A percentile compares a stretch with the other conserved stretches of the same genome.
Conservation (phyloP, 1,284 basidiomycete species). For the Ganoderma boninense region DNA sequence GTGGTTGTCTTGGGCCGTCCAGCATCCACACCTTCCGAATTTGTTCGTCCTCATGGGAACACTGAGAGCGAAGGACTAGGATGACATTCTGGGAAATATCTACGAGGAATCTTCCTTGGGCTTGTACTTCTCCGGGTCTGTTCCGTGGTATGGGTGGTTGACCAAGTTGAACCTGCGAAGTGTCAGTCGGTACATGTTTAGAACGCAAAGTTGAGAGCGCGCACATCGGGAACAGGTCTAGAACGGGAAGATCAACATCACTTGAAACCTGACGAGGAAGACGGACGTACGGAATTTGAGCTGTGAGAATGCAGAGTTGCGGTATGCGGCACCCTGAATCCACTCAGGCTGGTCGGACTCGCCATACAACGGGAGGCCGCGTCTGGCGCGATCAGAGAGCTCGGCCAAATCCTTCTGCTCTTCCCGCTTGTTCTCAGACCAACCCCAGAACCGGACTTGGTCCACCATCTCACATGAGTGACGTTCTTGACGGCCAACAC, state of each 20-base stretch:
- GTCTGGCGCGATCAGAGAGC: conserved; percentile 71
- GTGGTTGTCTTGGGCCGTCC: background rate
- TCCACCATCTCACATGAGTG: conserved; percentile 1
- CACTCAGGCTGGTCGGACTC: conserved; percentile 84
- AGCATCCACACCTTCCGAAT: background rate
- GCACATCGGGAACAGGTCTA: conserved; percentile 77
- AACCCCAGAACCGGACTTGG: conserved; percentile 96
- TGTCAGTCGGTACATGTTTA: conserved; percentile 19
- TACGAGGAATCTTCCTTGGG: conserved; percentile 37
- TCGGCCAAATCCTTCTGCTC: conserved; percentile 80
- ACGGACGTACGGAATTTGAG: conserved; percentile 85
- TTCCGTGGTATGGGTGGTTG: conserved; percentile 89
- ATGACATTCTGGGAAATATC: conserved; percentile 22
- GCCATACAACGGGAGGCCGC: conserved; percentile 88
- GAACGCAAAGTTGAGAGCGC: conserved; percentile 26
- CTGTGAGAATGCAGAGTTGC: conserved; percentile 94
- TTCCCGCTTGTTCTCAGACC: conserved; percentile 91
- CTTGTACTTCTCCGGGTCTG: conserved; percentile 84
- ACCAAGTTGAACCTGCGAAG: conserved; percentile 87
- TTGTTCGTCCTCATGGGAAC: background rate
- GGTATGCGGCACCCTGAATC: conserved; percentile 89
- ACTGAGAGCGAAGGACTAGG: background rate
- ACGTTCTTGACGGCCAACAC: conserved; percentile 10
- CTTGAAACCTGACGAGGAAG: background rate
- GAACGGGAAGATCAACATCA: conserved; percentile 18